Evolutionary conservation across 2,329 filamentous ascomycete species (phyloP).

Genomic region (Trichophyton schoenleinii): DNA sequence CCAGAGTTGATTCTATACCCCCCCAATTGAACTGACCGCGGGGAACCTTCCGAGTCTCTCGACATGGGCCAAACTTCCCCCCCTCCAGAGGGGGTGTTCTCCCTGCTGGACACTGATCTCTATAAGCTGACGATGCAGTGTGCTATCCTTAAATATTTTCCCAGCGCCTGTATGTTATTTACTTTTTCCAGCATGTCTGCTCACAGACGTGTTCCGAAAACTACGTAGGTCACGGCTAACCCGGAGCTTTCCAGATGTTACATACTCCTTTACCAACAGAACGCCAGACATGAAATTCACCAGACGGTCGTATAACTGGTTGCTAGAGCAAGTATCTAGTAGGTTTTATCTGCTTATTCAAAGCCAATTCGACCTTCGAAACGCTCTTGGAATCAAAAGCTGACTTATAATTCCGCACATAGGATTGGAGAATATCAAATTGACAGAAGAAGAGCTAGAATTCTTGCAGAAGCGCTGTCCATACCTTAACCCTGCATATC

Average conservation of each 20-base stretch:
- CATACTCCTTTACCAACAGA: slow-evolving; percentile 89
- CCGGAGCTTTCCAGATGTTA: slow-evolving; percentile 48
- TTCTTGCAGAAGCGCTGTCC: slow-evolving; percentile 69
- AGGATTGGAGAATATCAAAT: slow-evolving; percentile 71
- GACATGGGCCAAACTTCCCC: slow-evolving; percentile 1
- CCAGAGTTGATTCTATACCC: neutral
- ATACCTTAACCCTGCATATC: slow-evolving; percentile 66
- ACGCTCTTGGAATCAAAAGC: neutral
- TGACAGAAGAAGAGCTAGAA: slow-evolving; percentile 65
- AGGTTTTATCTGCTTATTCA: slow-evolving; percentile 19
- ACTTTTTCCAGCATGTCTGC: neutral
- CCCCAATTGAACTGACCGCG: neutral
- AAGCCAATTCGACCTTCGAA: neutral
- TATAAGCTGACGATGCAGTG: slow-evolving; percentile 99
- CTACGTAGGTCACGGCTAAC: neutral
- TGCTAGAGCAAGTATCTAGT: slow-evolving; percentile 72
- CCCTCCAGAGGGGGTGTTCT: slow-evolving; percentile 58
- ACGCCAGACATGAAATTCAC: slow-evolving; percentile 88
- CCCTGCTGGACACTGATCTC: slow-evolving; percentile 69
- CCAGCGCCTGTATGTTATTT: slow-evolving; percentile 39
- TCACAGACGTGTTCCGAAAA: neutral
- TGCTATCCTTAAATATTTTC: slow-evolving; percentile 85
- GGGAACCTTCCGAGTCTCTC: neutral
- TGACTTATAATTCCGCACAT: slow-evolving; percentile 4
- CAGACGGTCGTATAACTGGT: slow-evolving; percentile 70